Evolutionary conservation across 2,329 filamentous ascomycete genomes (phyloP).

Genomic region (Pestalotiopsis sp.): DNA sequence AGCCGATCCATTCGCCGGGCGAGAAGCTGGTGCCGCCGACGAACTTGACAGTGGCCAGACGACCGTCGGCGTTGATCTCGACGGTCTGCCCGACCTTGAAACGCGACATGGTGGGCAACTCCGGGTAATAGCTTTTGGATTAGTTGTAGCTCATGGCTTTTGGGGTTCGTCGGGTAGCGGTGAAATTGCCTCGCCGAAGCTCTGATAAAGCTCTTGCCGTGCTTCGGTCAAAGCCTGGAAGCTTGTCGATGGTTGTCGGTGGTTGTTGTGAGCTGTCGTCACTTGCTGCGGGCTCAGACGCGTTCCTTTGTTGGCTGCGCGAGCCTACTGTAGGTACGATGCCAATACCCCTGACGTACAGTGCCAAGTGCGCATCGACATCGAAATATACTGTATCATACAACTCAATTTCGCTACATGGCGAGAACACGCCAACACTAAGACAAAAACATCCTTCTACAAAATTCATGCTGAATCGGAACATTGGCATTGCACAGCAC

Average conservation of each 20-base stretch:
- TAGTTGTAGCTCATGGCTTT: constrained; percentile 24
- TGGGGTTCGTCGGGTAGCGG: not conserved
- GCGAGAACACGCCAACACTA: too few species aligned
- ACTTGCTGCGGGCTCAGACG: not conserved
- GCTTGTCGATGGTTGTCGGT: constrained; percentile 4
- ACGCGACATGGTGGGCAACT: constrained; percentile 47
- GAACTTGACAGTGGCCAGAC: constrained; percentile 78
- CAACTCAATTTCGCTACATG: not conserved
- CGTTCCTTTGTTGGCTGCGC: constrained; percentile 11
- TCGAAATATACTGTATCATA: not conserved
- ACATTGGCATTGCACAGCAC: too few species aligned
- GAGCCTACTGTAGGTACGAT: not conserved
- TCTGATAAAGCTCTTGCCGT: not conserved
- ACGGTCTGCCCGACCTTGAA: constrained; percentile 72
- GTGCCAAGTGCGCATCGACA: not conserved
- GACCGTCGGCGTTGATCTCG: constrained; percentile 72
- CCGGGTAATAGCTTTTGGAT: constrained; percentile 11
- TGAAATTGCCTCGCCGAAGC: not conserved
- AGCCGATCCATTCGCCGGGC: constrained; percentile 82
- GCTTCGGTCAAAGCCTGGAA: not conserved
- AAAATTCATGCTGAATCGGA: too few species aligned
- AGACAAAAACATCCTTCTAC: too few species aligned
- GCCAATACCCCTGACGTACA: not conserved
- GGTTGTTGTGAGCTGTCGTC: constrained; percentile 7
- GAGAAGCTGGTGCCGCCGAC: constrained; percentile 80